phyloP scores from a whole-genome alignment of 2,329 filamentous ascomycete genomes.

The Aspergillus aculeatinus region DNA sequence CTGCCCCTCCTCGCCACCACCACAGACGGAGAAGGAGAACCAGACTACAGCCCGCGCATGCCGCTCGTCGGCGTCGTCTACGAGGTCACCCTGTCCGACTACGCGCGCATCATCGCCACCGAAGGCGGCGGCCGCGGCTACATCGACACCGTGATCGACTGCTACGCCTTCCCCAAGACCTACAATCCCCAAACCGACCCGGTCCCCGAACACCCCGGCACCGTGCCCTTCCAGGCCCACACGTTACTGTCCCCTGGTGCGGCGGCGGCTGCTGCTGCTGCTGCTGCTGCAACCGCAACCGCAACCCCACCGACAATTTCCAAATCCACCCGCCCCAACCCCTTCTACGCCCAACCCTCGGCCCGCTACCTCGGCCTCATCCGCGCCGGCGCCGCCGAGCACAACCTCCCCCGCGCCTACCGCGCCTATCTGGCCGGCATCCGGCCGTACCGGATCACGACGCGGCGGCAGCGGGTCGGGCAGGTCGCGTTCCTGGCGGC shows the following conservation, averaged over 20 bases:
- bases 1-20: background rate
- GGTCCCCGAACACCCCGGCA: constrained; percentile 64
- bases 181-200: constrained; percentile 48
- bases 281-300: background rate
- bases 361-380: constrained; percentile 80
- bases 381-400: constrained; percentile 73
- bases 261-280: constrained; percentile 18
- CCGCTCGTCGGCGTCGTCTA: constrained; percentile 92
- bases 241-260: constrained; percentile 71
- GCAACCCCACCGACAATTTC: background rate
- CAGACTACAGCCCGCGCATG: constrained; percentile 53
- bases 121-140: constrained; percentile 88
- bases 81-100: constrained; percentile 83
- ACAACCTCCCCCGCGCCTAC: constrained; percentile 76
- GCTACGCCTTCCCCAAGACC: constrained; percentile 63
- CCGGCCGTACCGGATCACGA: constrained; percentile 69
- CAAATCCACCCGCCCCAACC: constrained; percentile 54
- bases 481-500: constrained; percentile 59
- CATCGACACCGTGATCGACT: constrained; percentile 76
- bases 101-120: constrained; percentile 79
- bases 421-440: constrained; percentile 69
- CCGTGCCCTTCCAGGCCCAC: constrained; percentile 73
- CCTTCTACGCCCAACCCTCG: constrained; percentile 77
- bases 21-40: constrained; percentile 33
- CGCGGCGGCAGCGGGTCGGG: constrained; percentile 64